Evolutionary conservation across 805 yeast species (phyloP).

Genomic region (Metschnikowia henanensis): DNA sequence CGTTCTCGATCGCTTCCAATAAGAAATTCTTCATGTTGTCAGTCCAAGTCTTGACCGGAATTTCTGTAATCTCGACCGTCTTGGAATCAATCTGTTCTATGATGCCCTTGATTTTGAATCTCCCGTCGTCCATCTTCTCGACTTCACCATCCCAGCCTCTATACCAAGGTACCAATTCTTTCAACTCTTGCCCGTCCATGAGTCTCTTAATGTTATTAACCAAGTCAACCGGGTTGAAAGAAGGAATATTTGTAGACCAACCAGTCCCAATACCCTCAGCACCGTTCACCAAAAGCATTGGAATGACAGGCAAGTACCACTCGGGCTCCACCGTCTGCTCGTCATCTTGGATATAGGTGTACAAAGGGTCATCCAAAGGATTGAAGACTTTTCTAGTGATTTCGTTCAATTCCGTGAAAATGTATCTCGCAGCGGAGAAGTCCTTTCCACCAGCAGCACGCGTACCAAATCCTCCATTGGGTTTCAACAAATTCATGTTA

Average conservation of each 20-base stretch:
- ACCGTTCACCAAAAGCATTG: conserved; percentile 94
- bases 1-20: conserved; percentile 74
- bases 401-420: conserved; percentile 78
- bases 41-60: conserved; percentile 94
- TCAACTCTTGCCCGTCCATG: conserved; percentile 69
- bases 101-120: conserved; percentile 73
- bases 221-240: conserved; percentile 83
- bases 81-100: conserved; percentile 79
- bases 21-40: conserved; percentile 84
- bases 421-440: conserved; percentile 97
- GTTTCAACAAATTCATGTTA: conserved; percentile 78
- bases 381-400: conserved; percentile 78
- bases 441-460: conserved; percentile 98
- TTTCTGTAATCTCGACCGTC: conserved; percentile 85
- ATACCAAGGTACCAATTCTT: conserved; percentile 88
- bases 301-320: conserved; percentile 92
- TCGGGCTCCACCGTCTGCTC: conserved; percentile 94
- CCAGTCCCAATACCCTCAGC: conserved; percentile 99
- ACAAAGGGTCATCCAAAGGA: conserved; percentile 75
- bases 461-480: conserved; percentile 96
- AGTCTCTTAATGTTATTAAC: conserved; percentile 70
- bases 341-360: conserved; percentile 84
- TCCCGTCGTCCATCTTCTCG: conserved; percentile 62
- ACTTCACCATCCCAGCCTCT: conserved; percentile 92
- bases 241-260: conserved; percentile 94